Evolutionary conservation across 768 basidiomycete species (phyloP), one percentile per base, ranked within the genome.

Genomic region (Panaeolus papilionaceus): DNA sequence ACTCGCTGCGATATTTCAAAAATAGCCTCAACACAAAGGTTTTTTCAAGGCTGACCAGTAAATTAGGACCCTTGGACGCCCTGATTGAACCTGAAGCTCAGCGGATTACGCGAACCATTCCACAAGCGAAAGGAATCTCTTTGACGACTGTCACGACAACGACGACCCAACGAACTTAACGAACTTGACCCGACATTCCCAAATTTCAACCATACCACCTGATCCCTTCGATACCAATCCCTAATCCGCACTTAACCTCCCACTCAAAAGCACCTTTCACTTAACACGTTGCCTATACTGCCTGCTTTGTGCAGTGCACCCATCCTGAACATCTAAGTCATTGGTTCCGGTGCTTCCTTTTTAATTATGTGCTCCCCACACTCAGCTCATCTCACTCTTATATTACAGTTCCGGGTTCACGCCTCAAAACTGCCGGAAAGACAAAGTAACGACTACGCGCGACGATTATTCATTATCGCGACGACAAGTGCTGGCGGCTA

Each of bases 61-160:
- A 49, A n/a, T 49, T 49, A 18, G n/a, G 20, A 49, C 8, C 20
- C 47, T 49, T 49, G n/a, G 47, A 49, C 47, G 47, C 16, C 40
- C 3, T 11, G 40, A 33, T 49, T 49, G 4, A 23, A 45, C 20
- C 5, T 49, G 20, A 49, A 6, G 6, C 20, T 9, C 6, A 49
- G n/a, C 23, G 8, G 11, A 58, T 33, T 58, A 58, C 54, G 28
- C 45, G 45, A 47, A 8, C 26, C 26, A 58, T 58, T 18, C 54
- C 54, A 18, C 47, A 37, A 28, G 28, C 54, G 54, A 58, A 58
- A 2, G 16, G 33, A 33, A 58, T 28, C 26, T 11, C 54, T 12
- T 58, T 58, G 54, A 58, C 54, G 54, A 58, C 54, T 33, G 14
- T 58, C 28, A 58, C 54, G 54, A 58, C 54, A 58, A 58, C 54